Evolutionary conservation across 139 green algal genomes (phyloP).

Genomic region (Tetradesmus lagerheimii): DNA sequence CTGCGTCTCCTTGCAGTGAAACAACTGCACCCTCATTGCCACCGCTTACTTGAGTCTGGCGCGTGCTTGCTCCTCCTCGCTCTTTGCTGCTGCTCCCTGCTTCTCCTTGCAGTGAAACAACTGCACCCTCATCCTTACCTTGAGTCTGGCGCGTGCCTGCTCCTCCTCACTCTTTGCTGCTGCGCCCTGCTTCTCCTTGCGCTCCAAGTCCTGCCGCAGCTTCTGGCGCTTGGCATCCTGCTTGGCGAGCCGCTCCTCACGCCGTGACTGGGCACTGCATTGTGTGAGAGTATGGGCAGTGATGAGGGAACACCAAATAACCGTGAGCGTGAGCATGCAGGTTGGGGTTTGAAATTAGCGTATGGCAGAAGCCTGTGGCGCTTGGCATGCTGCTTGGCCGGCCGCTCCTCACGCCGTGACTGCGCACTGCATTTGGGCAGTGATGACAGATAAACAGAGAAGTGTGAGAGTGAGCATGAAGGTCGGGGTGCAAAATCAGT

Average conservation of each 20-base stretch:
- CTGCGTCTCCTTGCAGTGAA: constrained; percentile 77
- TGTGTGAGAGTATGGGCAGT: too few species aligned
- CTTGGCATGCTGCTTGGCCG: constrained; percentile 72
- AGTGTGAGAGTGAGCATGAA: too few species aligned
- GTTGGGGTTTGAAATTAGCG: background rate
- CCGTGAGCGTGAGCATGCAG: background rate
- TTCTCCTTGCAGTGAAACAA: too few species aligned
- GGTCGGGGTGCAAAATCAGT: too few species aligned
- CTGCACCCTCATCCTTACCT: too few species aligned
- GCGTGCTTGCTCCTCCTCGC: too few species aligned
- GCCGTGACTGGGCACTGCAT: constrained; percentile 67
- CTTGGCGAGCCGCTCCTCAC: constrained; percentile 51
- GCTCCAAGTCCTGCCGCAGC: constrained; percentile 83
- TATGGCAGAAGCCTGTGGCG: constrained; percentile 83
- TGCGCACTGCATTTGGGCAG: constrained; percentile 75
- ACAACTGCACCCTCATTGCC: too few species aligned
- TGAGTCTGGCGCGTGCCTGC: constrained; percentile 54
- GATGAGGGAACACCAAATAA: background rate
- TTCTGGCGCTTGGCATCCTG: constrained; percentile 82
- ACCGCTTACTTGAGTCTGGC: too few species aligned
- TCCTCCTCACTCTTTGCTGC: constrained; percentile 75
- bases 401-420: constrained; percentile 50
- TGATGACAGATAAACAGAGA: too few species aligned
- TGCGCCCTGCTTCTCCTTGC: constrained; percentile 72
- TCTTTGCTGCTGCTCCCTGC: too few species aligned